Evolutionary conservation across 305 asterid genomes (phyloP).

Genomic region (Fraxinus xanthoxyloides): DNA sequence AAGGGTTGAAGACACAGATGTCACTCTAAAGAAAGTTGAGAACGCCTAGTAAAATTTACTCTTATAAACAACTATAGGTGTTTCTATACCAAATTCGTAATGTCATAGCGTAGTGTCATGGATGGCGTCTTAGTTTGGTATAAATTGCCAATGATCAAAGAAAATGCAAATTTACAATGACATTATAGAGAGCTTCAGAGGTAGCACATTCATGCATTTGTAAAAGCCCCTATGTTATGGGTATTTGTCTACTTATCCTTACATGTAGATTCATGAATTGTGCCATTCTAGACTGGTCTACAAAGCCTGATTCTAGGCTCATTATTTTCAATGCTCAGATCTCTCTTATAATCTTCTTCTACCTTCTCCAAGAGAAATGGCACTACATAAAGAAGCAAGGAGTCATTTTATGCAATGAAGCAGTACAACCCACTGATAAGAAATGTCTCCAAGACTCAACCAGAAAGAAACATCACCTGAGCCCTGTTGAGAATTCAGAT

Average conservation of each 20-base stretch:
- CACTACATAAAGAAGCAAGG: constrained; percentile 52
- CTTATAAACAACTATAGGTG: neutral
- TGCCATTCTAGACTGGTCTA: neutral
- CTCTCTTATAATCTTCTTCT: constrained; percentile 42
- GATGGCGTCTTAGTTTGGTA: neutral
- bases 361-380: constrained; percentile 80
- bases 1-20: neutral
- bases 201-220: neutral
- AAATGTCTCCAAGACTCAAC: constrained; percentile 38
- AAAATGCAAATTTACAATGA: neutral
- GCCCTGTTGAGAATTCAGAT: neutral
- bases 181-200: neutral
- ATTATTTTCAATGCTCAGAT: constrained; percentile 46
- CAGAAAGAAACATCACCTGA: constrained; percentile 29
- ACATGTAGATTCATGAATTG: neutral
- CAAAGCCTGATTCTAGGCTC: neutral
- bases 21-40: neutral
- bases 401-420: constrained; percentile 36
- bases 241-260: neutral
- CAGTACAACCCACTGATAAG: constrained; percentile 60
- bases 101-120: neutral
- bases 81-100: neutral
- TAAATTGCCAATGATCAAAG: neutral
- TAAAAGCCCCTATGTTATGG: neutral
- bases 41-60: neutral